These are phyloP conservation scores for Fusarium redolens DNA, from an alignment of 2,329 filamentous ascomycete species.

Conservation along the genomic window DNA sequence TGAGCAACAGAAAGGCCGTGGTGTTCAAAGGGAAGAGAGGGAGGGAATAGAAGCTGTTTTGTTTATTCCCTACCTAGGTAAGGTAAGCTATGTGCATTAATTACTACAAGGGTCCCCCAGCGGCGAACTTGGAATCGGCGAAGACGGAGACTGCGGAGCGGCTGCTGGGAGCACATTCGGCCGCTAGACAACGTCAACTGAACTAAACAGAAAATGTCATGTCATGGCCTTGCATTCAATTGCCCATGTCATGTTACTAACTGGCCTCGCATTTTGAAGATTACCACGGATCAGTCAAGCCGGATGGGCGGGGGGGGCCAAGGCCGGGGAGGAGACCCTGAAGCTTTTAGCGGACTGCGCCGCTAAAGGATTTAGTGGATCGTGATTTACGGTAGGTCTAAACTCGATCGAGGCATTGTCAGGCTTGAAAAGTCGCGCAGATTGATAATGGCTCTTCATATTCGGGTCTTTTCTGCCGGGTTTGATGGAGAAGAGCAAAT, in stretches of 20 bases:
- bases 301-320: background rate
- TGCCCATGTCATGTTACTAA: background rate
- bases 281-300: background rate
- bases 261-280: background rate
- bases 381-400: slow-evolving; percentile 11
- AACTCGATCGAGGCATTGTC: slow-evolving; percentile 22
- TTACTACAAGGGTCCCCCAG: background rate
- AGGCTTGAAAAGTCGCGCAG: slow-evolving; percentile 1
- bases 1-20: background rate
- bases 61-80: slow-evolving; percentile 9
- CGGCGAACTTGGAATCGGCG: background rate
- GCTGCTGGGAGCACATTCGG: background rate
- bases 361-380: slow-evolving; percentile 13
- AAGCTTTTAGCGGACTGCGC: slow-evolving; percentile 1
- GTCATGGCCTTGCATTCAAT: background rate
- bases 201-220: background rate
- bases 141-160: slow-evolving; percentile 1
- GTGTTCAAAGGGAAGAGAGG: background rate
- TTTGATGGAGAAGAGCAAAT: background rate
- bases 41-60: slow-evolving; percentile 11
- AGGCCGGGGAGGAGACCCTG: background rate
- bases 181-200: slow-evolving; percentile 1
- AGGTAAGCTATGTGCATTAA: background rate
- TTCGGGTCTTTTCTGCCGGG: background rate
- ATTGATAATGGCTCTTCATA: background rate